These are phyloP conservation scores for Mycena haematopus DNA, from an alignment of 768 basidiomycete genomes.

Conservation along the genomic window DNA sequence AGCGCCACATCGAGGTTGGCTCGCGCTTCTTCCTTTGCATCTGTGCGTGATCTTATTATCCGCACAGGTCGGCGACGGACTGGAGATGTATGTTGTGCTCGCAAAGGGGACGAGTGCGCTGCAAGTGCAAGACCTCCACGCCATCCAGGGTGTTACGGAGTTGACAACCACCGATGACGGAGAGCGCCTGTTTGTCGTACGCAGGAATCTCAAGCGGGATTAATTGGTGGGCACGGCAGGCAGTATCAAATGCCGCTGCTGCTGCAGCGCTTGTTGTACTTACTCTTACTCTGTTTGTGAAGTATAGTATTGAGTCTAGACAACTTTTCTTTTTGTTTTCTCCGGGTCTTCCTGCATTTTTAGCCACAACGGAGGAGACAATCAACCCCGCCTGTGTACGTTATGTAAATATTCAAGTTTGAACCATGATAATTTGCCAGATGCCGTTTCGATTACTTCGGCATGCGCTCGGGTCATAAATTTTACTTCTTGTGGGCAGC, in stretches of 20 bases:
- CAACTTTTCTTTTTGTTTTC: background rate
- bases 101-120: conserved; percentile 64
- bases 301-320: conserved; percentile 6
- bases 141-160: conserved; percentile 65
- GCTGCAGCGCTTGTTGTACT: conserved; percentile 4
- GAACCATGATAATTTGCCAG: no score
- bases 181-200: conserved; percentile 78
- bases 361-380: no score
- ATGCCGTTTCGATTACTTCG: no score
- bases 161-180: conserved; percentile 64
- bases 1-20: conserved; percentile 94
- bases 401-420: no score
- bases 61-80: conserved; percentile 87
- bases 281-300: conserved; percentile 6
- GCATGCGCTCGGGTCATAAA: no score
- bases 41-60: no score
- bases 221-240: conserved; percentile 36
- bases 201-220: conserved; percentile 86
- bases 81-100: conserved; percentile 90
- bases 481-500: no score
- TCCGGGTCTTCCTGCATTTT: background rate
- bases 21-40: conserved; percentile 5
- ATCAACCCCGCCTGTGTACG: no score
- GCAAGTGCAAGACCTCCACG: conserved; percentile 67
- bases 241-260: background rate